Conservation (phyloP, 2,329 filamentous ascomycete genomes). For the Dactylonectria estremocensis region DNA sequence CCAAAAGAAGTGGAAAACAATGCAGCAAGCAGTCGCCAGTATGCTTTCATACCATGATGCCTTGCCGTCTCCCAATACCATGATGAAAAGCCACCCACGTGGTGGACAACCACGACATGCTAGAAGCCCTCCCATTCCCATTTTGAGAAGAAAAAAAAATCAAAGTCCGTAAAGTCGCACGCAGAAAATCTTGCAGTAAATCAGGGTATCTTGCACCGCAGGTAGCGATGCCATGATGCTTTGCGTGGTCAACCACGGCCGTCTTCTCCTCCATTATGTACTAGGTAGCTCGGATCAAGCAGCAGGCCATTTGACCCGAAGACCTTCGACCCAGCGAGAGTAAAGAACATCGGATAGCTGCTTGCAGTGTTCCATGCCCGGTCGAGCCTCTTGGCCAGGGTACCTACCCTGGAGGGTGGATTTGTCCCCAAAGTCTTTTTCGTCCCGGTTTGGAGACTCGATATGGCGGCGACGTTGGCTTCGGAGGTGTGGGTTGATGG, state of each 20-base stretch:
- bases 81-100: slow-evolving; percentile 17
- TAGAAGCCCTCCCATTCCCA: slow-evolving; percentile 5
- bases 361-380: slow-evolving; percentile 93
- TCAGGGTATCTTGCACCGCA: not conserved
- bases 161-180: slow-evolving; percentile 14
- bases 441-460: slow-evolving; percentile 57
- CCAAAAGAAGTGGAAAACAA: slow-evolving; percentile 27
- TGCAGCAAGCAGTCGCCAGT: slow-evolving; percentile 34
- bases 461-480: slow-evolving; percentile 79
- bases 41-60: slow-evolving; percentile 42
- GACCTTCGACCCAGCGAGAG: slow-evolving; percentile 88
- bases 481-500: slow-evolving; percentile 88
- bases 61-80: slow-evolving; percentile 25
- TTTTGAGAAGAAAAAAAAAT: slow-evolving; percentile 18
- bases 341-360: slow-evolving; percentile 93
- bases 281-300: slow-evolving; percentile 39
- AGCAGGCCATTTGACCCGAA: slow-evolving; percentile 79
- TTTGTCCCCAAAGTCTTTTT: slow-evolving; percentile 66
- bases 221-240: not conserved
- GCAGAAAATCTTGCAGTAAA: slow-evolving; percentile 25
- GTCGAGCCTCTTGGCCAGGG: slow-evolving; percentile 67
- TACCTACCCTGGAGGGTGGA: slow-evolving; percentile 66
- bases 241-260: slow-evolving; percentile 1
- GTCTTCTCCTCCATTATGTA: slow-evolving; percentile 16
- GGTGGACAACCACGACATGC: not conserved